Percentiles rank a stretch among this genome's conserved stretches.
These are phyloP conservation scores for Fagus crenata DNA, from an alignment of 306 rosid species.

Conservation along the genomic window DNA sequence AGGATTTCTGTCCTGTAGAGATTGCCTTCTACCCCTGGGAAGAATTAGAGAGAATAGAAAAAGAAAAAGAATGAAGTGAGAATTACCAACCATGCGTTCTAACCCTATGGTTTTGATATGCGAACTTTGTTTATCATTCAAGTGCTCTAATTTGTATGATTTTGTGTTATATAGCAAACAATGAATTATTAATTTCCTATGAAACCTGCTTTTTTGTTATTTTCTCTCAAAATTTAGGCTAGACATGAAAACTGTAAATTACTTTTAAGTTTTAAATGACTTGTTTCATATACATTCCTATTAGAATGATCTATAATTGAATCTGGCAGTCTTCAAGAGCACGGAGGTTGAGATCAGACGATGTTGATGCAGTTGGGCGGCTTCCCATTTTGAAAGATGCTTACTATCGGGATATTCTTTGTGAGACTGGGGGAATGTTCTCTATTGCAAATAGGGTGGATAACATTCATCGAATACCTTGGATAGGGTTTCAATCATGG, in stretches of 20 bases:
- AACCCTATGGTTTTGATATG: background rate
- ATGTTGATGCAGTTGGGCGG: slow-evolving; percentile 78
- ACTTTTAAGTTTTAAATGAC: background rate
- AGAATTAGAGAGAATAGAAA: background rate
- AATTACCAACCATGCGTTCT: background rate
- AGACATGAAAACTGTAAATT: background rate
- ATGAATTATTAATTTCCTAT: background rate
- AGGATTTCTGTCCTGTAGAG: background rate
- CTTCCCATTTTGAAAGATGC: slow-evolving; percentile 76
- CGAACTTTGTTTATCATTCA: slow-evolving; percentile 6
- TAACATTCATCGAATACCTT: slow-evolving; percentile 79
- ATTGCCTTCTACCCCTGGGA: background rate
- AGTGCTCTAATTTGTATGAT: background rate
- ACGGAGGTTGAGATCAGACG: slow-evolving; percentile 82
- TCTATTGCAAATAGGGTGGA: slow-evolving; percentile 89
- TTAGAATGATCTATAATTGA: slow-evolving; percentile 18
- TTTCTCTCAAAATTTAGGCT: background rate
- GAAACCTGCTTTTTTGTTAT: background rate
- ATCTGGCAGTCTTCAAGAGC: slow-evolving; percentile 75
- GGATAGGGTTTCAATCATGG: slow-evolving; percentile 99
- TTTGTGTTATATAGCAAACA: background rate
- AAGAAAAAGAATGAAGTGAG: background rate
- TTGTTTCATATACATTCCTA: background rate
- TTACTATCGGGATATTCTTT: slow-evolving; percentile 64
- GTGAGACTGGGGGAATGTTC: slow-evolving; percentile 97